A percentile compares a stretch with the other conserved stretches of the same genome.
These are phyloP conservation scores for Cnidoscolus chayamansa DNA, from an alignment of 441 rosid genomes.

Conservation along the genomic window DNA sequence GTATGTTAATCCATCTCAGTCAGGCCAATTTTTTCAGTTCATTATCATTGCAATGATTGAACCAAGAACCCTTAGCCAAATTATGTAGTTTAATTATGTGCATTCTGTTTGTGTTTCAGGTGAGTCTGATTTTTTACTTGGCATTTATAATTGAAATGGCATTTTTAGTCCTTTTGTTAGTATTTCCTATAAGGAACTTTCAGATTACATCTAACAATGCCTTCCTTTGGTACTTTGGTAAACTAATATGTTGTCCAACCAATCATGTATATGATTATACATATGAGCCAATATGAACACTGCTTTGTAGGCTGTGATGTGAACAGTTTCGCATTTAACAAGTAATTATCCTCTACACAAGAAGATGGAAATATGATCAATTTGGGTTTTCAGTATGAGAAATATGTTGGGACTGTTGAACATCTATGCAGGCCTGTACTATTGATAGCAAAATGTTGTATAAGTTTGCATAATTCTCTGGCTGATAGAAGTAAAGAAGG, in stretches of 20 bases:
- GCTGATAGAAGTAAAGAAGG: slow-evolving; percentile 1
- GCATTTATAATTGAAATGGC: background rate
- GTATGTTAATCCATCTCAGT: background rate
- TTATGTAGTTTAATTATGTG: background rate
- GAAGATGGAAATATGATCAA: background rate
- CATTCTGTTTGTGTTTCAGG: background rate
- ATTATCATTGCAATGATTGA: background rate
- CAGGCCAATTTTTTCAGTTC: background rate
- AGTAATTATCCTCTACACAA: background rate
- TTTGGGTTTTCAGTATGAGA: background rate
- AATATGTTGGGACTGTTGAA: background rate
- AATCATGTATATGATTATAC: background rate
- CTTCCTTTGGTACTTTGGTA: background rate
- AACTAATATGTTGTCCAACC: background rate
- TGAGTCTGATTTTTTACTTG: background rate
- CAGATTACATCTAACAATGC: background rate
- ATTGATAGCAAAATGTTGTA: background rate
- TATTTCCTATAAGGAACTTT: background rate
- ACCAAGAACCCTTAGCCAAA: background rate
- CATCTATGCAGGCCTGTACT: background rate
- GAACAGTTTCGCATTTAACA: background rate
- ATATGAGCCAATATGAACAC: background rate
- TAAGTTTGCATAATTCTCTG: background rate
- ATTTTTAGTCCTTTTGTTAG: background rate
- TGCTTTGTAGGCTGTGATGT: background rate